Evolutionary conservation across 129 eudicot species (phyloP).

Genomic region (Lactuca saligna): DNA sequence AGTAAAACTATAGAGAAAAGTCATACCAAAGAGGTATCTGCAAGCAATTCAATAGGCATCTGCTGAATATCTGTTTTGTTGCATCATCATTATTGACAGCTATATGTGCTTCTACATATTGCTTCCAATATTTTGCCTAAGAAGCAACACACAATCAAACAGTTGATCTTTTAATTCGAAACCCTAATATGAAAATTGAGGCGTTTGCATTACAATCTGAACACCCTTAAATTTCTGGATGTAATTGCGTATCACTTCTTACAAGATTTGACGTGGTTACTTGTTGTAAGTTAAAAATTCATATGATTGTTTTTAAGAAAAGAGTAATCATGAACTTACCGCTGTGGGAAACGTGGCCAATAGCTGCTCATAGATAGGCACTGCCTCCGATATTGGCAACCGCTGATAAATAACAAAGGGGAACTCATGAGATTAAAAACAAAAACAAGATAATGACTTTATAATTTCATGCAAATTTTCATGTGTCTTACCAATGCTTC

Average conservation of each 20-base stretch:
- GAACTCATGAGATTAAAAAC: background rate
- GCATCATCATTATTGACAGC: conserved; percentile 88
- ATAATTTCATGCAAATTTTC: background rate
- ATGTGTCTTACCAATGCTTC: conserved; percentile 67
- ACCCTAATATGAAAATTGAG: background rate
- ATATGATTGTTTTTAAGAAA: background rate
- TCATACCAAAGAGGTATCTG: conserved; percentile 88
- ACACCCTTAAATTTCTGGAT: too few relatives aligned
- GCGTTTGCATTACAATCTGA: background rate
- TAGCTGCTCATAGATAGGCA: conserved; percentile 84
- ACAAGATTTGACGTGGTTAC: too few relatives aligned
- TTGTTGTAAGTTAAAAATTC: too few relatives aligned
- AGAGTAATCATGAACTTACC: conserved; percentile 38
- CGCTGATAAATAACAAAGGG: conserved; percentile 40
- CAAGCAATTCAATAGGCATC: conserved; percentile 88
- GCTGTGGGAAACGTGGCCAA: conserved; percentile 80
- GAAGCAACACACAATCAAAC: conserved; percentile 4
- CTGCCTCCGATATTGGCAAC: conserved; percentile 73
- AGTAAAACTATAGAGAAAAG: background rate
- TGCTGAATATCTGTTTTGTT: conserved; percentile 81
- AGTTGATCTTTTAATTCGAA: background rate
- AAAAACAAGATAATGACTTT: background rate
- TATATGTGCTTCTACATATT: conserved; percentile 96
- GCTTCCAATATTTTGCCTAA: conserved; percentile 98
- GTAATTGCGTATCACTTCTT: too few relatives aligned